Base-by-base conservation (phyloP, 306 rosid species). In the Purshia tridentata region DNA sequence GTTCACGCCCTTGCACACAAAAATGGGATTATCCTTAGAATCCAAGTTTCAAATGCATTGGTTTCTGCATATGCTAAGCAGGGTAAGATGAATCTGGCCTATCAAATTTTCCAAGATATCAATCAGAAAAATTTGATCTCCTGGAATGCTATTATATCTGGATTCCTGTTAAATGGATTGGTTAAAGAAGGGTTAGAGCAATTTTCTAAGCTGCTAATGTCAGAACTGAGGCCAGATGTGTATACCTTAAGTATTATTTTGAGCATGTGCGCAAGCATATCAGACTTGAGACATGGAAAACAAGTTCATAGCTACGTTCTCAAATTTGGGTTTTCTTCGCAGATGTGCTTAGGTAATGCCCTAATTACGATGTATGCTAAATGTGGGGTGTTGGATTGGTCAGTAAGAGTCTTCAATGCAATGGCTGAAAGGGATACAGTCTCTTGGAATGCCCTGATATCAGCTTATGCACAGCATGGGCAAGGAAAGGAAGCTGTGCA, bases 391-490 rank as follows among this genome's bases (percentile, higher is more conserved):
- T 67, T 92, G 74, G 87, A 81, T 45, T 67, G 63, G 79, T 84
- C 94, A 16, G 12, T 88, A 77, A 79, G 77, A 72, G 92, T 88
- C 64, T 90, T 90, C 74, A 66, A 81, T 67, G 84, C 81, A 48
- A 92, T 90, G 98, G 65, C 49, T 8, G 77, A 81, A 73, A 90
- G 83, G 76, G 94, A 92, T 60, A 80, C 75, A 16, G 77, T 90
- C 77, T 84, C 98, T 15, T 89, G 93, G 91, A 92, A 90, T 78
- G 83, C 98, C 78, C 65, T 92, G 14, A 81, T 92, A 82, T 88
- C 98, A 62, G 96, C 91, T 47, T 88, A 83, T 65, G 90, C 88
- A 4, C 91, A 86, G 56, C 92, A 92, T 37, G 98, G 98, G 78
- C 74, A 70, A 75, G 96, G 94, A 41, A 52, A 86, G 75, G 92